Conservation (phyloP, 202 grass and related monocot species). For the Zizania palustris region DNA sequence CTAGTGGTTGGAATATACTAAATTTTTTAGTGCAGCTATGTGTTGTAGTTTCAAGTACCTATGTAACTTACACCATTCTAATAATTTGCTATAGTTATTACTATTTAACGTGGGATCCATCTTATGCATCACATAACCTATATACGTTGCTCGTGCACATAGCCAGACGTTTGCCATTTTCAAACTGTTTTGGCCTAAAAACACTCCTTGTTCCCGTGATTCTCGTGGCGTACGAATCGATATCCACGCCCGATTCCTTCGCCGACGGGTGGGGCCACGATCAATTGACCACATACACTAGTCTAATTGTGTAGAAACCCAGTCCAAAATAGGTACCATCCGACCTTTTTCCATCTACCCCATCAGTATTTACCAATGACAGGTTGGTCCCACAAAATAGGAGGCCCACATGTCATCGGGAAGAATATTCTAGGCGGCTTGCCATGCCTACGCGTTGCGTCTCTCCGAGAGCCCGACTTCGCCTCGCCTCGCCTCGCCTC, state of each 20-base stretch:
- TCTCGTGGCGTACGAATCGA: neutral
- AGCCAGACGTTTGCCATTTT: too few species aligned
- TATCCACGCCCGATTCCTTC: neutral
- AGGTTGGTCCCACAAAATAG: accelerated
- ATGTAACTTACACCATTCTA: too few species aligned
- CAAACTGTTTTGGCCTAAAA: neutral
- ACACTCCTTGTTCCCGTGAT: neutral
- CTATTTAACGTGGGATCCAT: too few species aligned
- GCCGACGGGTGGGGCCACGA: slow-evolving; percentile 1
- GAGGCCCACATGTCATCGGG: slow-evolving; percentile 9
- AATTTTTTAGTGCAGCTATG: too few species aligned
- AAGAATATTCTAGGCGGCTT: neutral
- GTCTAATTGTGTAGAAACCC: slow-evolving; percentile 7
- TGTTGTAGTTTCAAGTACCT: too few species aligned
- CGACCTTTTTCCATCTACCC: too few species aligned
- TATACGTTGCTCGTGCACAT: too few species aligned
- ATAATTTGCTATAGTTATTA: too few species aligned
- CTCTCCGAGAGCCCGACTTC: neutral
- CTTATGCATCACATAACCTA: too few species aligned
- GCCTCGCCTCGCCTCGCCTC: slow-evolving; percentile 2
- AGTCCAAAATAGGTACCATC: slow-evolving; percentile 24
- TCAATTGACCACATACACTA: slow-evolving; percentile 7
- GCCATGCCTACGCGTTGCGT: neutral
- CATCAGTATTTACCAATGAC: neutral
- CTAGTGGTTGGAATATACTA: too few species aligned